Conservation (phyloP, 176 grass and related monocot genomes). For the Puya raimondii region DNA sequence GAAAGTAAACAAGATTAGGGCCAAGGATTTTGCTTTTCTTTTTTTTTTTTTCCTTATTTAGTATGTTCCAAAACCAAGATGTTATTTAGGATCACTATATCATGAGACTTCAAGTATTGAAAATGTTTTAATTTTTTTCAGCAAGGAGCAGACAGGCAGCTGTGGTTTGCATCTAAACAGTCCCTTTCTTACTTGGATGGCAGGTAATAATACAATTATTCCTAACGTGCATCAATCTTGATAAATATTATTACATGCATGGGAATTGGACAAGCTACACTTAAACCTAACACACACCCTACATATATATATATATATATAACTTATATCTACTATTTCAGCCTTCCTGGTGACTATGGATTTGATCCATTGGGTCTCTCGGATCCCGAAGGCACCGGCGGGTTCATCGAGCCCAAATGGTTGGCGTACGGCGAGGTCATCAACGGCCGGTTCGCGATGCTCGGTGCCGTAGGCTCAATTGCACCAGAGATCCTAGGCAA, state of each 20-base stretch:
- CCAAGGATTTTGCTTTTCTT: too few species aligned
- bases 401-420: slow-evolving; percentile 96
- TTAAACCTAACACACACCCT: background rate
- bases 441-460: slow-evolving; percentile 83
- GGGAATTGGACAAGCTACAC: background rate
- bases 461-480: slow-evolving; percentile 55
- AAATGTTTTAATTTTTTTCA: slow-evolving; percentile 20
- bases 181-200: slow-evolving; percentile 84
- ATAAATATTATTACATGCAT: background rate
- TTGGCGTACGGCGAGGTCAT: slow-evolving; percentile 89
- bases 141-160: slow-evolving; percentile 81
- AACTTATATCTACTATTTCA: slow-evolving; percentile 13
- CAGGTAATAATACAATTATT: slow-evolving; percentile 37
- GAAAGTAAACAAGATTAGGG: too few species aligned
- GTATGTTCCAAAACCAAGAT: too few species aligned
- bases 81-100: too few species aligned
- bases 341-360: slow-evolving; percentile 68
- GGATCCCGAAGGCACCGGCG: slow-evolving; percentile 90
- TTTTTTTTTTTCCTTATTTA: too few species aligned
- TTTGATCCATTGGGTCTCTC: slow-evolving; percentile 86
- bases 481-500: slow-evolving; percentile 70
- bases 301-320: too few species aligned
- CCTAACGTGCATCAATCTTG: background rate
- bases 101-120: background rate
- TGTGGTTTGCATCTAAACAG: slow-evolving; percentile 97